Evolutionary conservation across 1,284 basidiomycete species (phyloP), one percentile per base, ranked within the genome.

Genomic region (Ganoderma meredithae): DNA sequence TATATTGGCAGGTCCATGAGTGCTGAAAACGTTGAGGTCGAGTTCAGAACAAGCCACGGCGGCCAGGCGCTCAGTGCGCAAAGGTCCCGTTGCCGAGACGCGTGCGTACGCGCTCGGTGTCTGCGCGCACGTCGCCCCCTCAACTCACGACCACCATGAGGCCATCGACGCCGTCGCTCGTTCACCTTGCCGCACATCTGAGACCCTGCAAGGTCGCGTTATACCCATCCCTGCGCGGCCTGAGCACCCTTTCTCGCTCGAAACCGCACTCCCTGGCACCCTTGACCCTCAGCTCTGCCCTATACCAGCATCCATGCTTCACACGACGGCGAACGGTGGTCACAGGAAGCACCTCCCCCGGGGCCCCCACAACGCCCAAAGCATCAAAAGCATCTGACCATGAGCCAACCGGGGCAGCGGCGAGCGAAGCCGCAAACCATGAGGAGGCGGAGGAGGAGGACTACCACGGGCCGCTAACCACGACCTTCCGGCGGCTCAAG

Each of bases 401-500:
- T 62, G 40, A 52, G 19, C 47, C 22, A 47, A 39, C 40, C 33
- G 17, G 17, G 22, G 13, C 62, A 27, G 33, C 40, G 7, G 19
- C 44, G 17, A 36, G 36, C 36, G 36, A 36, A 36, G 19, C 22
- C 52, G 9, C 58, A 65, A 10, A 7, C 7, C 36, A 56, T 27
- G 44, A 13, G 4, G 63, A 40, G 2, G 19, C 65, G 10, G 65
- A 61, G 47, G 72, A 74, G 8, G 67, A 72, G 31, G 67, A 75
- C 62, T 88, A 88, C 71, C 73, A 84, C 69, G 95, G 94, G 0
- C 94, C 95, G 1, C 81, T 96, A 56, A 80, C 90, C 0, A 76
- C 82, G 58, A 93, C 92, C 0, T 95, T 94, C 81, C 86, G 88
- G 58, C 86, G 89, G 9, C 85, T 95, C 66, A 96, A 96, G 77